phyloP scores from a whole-genome alignment of 495 filamentous ascomycete genomes.

The Tuber indicum region DNA sequence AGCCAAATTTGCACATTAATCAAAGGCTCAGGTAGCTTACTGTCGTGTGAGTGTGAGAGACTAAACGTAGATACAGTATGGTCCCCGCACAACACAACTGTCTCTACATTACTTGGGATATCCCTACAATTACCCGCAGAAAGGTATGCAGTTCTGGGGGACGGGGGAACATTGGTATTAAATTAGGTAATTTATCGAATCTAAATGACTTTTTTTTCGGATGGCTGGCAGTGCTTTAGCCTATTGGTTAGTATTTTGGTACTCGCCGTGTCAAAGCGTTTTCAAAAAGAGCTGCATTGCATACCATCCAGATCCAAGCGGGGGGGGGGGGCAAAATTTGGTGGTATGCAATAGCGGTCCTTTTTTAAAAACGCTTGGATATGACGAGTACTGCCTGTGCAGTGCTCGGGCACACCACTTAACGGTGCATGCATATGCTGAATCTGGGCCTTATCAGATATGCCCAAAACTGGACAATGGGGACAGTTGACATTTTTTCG shows the following conservation, averaged over 20 bases:
- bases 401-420: neutral
- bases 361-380: too few relatives aligned
- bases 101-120: neutral
- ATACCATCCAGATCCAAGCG: too few relatives aligned
- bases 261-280: neutral
- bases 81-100: neutral
- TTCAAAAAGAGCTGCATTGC: too few relatives aligned
- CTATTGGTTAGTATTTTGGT: neutral
- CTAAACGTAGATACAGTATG: neutral
- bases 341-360: too few relatives aligned
- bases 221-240: neutral
- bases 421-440: neutral
- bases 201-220: neutral
- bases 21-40: neutral
- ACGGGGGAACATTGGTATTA: neutral
- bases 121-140: neutral
- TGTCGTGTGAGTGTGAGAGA: neutral
- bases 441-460: neutral
- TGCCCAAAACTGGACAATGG: neutral
- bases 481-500: neutral
- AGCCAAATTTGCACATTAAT: neutral
- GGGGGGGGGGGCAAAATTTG: too few relatives aligned
- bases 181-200: neutral
- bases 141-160: neutral
- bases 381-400: too few relatives aligned